Base-by-base conservation (phyloP, 108 stramenopile species). In the Stephanodiscus triporus region DNA sequence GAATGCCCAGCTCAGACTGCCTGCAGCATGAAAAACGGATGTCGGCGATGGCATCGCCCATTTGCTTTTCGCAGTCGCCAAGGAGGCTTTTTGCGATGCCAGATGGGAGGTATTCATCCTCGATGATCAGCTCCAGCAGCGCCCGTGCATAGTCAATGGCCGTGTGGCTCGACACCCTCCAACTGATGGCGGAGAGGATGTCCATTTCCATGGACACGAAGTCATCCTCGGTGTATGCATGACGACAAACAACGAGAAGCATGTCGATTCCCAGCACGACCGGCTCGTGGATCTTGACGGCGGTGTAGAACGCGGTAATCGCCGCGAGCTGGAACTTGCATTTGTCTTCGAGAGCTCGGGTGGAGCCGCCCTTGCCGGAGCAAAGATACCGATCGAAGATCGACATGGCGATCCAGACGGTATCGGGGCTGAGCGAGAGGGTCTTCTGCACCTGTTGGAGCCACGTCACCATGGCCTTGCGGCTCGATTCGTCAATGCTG, bases 241-340 rank as follows among this genome's bases (percentile, higher is more conserved):
- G 59, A 13, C 79, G 72, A 62, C 78, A 76, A 22, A 80, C 23
- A 24, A 63, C 53, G 7, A 66, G 36, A 4, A 79, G 69, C 49
- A 84, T 17, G 54, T 65, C 55, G 2, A 84, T n/a, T 13, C 78
- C 74, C 2, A 80, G 19, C 49, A 65, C 58, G 2, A 76, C 75
- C 16, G 79, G 80, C 53, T 88, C 88, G 67, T 85, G 63, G 17
- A 90, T 84, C 63, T 93, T 93, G 34, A 90, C 82, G n/a, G 92
- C 87, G 11, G 84, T 81, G 84, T 85, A 93, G 32, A 89, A 76
- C 5, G 73, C 50, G 20, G 89, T 70, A 59, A 93, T 74, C 51
- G 85, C 82, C n/a, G 87, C 91, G 11, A 90, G 74, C 61, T 93
- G 91, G 64, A 84, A 93, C 45, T 59, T 40, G 24, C 72, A 51